Conservation (phyloP, 1,284 basidiomycete genomes). For the Cutaneotrichosporon cutaneum region DNA sequence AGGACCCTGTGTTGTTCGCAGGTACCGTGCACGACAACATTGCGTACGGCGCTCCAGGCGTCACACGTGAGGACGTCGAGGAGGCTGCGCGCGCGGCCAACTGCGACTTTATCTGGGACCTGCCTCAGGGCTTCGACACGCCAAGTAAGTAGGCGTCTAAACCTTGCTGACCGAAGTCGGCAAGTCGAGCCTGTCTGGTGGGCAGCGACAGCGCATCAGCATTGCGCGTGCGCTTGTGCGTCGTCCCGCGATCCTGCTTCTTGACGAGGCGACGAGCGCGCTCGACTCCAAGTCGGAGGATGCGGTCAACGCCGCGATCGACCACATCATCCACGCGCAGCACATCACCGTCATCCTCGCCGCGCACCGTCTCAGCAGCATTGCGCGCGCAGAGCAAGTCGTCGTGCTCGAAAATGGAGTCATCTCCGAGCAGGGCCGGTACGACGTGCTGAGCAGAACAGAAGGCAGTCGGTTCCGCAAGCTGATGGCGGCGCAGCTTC, state of each 20-base stretch:
- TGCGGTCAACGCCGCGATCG: conserved; percentile 79
- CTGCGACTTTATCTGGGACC: conserved; percentile 90
- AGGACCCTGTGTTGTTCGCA: conserved; percentile 60
- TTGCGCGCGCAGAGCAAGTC: conserved; percentile 77
- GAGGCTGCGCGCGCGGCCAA: conserved; percentile 85
- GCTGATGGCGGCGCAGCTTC: conserved; percentile 81
- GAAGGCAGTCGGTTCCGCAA: conserved; percentile 72
- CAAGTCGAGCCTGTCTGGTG: conserved; percentile 53
- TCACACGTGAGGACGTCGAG: conserved; percentile 78
- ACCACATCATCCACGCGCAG: conserved; percentile 72
- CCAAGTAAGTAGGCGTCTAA: conserved; percentile 57
- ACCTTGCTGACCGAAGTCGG: conserved; percentile 37
- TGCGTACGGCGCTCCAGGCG: conserved; percentile 74
- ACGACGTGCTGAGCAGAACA: conserved; percentile 61
- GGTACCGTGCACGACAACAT: conserved; percentile 93
- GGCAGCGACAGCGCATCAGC: conserved; percentile 57
- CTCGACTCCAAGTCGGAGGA: conserved; percentile 88
- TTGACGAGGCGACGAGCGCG: conserved; percentile 61
- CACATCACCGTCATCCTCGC: conserved; percentile 85
- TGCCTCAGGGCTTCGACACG: conserved; percentile 82
- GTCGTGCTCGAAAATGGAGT: conserved; percentile 82
- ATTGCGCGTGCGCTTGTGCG: conserved; percentile 57
- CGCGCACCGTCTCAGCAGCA: conserved; percentile 80
- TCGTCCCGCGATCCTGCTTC: conserved; percentile 55
- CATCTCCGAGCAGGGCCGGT: conserved; percentile 80